These are phyloP conservation scores for Luffa aegyptiaca DNA, from an alignment of 306 rosid species.

Conservation along the genomic window DNA sequence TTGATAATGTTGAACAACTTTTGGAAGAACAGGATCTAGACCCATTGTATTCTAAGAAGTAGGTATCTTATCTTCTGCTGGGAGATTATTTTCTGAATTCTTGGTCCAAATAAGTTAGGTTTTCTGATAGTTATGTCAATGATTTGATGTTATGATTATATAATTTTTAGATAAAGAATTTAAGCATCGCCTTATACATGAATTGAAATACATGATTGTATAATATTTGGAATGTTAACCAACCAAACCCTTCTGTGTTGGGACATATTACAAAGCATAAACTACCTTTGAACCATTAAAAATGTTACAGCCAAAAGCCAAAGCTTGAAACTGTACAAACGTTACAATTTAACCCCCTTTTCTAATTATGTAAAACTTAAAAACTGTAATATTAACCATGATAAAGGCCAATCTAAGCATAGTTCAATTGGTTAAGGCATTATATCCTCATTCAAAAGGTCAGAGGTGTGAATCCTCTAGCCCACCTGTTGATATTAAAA, in stretches of 20 bases:
- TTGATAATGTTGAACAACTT: conserved; percentile 66
- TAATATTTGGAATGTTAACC: background rate
- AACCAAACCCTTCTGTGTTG: background rate
- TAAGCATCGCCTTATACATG: background rate
- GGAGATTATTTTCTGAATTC: background rate
- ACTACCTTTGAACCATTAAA: background rate
- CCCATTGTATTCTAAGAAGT: conserved; percentile 41
- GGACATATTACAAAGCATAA: background rate
- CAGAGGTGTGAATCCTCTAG: too few species aligned
- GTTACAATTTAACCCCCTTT: background rate
- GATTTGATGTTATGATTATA: background rate
- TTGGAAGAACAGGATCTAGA: conserved; percentile 72
- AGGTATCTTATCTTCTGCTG: conserved; percentile 19
- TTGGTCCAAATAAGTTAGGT: background rate
- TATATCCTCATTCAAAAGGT: too few species aligned
- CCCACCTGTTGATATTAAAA: background rate
- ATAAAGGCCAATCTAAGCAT: too few species aligned
- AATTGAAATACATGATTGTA: background rate
- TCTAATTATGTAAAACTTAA: too few species aligned
- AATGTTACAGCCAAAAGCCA: background rate
- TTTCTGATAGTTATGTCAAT: background rate
- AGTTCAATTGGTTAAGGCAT: too few species aligned
- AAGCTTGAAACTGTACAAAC: background rate
- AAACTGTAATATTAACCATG: background rate
- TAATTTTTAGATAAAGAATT: background rate